These are phyloP conservation scores for Candida maris DNA, from an alignment of 805 yeast species.

Conservation along the genomic window DNA sequence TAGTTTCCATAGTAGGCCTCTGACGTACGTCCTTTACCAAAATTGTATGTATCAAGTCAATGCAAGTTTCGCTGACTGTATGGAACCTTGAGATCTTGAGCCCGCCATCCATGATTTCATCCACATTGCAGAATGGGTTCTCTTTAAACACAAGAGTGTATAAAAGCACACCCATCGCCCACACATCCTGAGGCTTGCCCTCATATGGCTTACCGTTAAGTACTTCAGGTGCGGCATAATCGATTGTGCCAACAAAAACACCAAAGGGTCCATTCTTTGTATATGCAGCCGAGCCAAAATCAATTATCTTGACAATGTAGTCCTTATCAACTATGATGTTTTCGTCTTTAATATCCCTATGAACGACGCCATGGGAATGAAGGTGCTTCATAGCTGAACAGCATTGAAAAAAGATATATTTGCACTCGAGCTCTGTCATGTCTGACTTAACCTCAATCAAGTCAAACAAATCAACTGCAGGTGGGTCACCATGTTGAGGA, in stretches of 20 bases:
- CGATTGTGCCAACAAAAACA: conserved; percentile 95
- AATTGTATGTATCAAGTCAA: conserved; percentile 58
- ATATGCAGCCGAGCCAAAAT: conserved; percentile 94
- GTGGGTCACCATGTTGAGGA: conserved; percentile 83
- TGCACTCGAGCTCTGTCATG: conserved; percentile 77
- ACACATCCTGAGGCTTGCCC: conserved; percentile 93
- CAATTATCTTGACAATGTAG: conserved; percentile 81
- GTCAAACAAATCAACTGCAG: conserved; percentile 91
- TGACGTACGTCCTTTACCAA: conserved; percentile 61
- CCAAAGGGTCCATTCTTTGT: conserved; percentile 90
- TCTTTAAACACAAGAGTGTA: conserved; percentile 91
- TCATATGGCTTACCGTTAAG: conserved; percentile 82
- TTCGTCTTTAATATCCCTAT: conserved; percentile 93
- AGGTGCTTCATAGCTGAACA: conserved; percentile 76
- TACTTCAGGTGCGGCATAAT: conserved; percentile 97
- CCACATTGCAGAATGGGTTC: conserved; percentile 93
- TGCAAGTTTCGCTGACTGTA: conserved; percentile 58
- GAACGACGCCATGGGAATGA: conserved; percentile 84
- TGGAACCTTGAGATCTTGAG: conserved; percentile 56
- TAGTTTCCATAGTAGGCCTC: conserved; percentile 73
- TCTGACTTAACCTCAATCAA: conserved; percentile 80
- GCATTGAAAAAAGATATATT: conserved; percentile 73
- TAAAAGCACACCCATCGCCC: conserved; percentile 92
- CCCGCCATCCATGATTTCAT: conserved; percentile 91
- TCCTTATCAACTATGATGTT: conserved; percentile 82